phyloP scores from a whole-genome alignment of 306 rosid species.

The Cicer yamashitae region DNA sequence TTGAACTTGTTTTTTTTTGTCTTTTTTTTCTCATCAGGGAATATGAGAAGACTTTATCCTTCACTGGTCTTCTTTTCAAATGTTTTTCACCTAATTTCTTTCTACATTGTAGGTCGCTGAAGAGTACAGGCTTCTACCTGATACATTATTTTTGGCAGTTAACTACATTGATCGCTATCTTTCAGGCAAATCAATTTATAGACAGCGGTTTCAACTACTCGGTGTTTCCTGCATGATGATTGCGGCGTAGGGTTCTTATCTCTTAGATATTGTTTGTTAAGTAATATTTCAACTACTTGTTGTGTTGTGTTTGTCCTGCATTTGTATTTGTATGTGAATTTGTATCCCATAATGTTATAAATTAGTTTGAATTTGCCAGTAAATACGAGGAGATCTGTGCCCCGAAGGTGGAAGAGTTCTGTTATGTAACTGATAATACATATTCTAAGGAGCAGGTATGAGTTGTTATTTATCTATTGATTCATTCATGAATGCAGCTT shows the following conservation, averaged over 20 bases:
- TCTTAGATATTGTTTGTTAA: conserved; percentile 38
- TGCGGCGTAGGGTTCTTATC: conserved; percentile 73
- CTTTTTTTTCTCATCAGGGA: neutral
- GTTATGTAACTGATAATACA: conserved; percentile 86
- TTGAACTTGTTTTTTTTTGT: neutral
- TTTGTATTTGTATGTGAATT: neutral
- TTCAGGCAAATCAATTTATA: conserved; percentile 69
- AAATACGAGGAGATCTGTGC: conserved; percentile 93
- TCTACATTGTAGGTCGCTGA: conserved; percentile 70
- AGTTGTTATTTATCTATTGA: neutral
- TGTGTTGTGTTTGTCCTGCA: conserved; percentile 24
- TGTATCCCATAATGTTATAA: conserved; percentile 13
- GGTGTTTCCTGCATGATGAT: conserved; percentile 95
- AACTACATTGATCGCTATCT: conserved; percentile 87
- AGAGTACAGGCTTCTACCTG: conserved; percentile 86
- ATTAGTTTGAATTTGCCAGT: conserved; percentile 51
- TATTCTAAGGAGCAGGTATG: conserved; percentile 80
- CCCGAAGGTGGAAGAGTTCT: conserved; percentile 88
- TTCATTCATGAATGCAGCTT: conserved; percentile 15
- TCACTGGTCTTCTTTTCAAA: conserved; percentile 2
- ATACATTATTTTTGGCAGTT: conserved; percentile 77
- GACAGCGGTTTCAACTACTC: conserved; percentile 72
- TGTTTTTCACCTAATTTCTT: conserved; percentile 23
- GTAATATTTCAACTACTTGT: neutral
- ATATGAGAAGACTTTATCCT: neutral